Evolutionary conservation across 805 yeast species (phyloP), one percentile per base, ranked within the genome.

Genomic region (Blastobotrys americana): DNA sequence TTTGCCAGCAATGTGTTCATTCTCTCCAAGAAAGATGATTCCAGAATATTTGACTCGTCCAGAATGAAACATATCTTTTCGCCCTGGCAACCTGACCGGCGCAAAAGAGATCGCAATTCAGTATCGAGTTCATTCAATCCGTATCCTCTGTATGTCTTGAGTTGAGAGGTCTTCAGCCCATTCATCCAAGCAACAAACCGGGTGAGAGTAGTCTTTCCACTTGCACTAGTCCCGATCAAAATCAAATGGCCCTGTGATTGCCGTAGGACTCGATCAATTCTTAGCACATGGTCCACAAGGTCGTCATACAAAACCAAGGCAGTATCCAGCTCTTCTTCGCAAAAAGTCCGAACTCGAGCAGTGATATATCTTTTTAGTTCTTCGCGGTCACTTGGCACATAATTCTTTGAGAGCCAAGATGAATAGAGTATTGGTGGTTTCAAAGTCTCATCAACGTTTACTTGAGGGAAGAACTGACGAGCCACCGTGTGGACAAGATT

Each of bases 1-100:
- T 90, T 90, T 0, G 97, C 96, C 33, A 90, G 70, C n/a, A 90
- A 66, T 0, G 95, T 85, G 55, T 90, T 90, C 93, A 90, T 87
- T 49, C 95, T 68, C 61, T 90, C 97, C 23, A 90, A 63, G 56
- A 89, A 90, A 0, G 93, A 70, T 0, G 94, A 71, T 27, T 85
- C 89, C 35, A 80, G 54, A 41, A 88, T 76, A 22, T 81, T 77
- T 0, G 94, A 78, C 54, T 90, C 96, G 53, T 87, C 95, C 16
- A 90, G 71, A 17, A 89, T 67, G 44, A 86, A 76, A 51, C 95
- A 84, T 0, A 80, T 60, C 42, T 70, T 73, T 52, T 82, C 82
- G 4, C 83, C 85, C 1, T 70, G 63, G 13, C 73, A 63, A 34
- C 80, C 78, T 15, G 77, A 64, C 28, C 69, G 55, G 27, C 64